Conservation (phyloP, 2,329 filamentous ascomycete species). For the Lecanoromycetidae sp. region DNA sequence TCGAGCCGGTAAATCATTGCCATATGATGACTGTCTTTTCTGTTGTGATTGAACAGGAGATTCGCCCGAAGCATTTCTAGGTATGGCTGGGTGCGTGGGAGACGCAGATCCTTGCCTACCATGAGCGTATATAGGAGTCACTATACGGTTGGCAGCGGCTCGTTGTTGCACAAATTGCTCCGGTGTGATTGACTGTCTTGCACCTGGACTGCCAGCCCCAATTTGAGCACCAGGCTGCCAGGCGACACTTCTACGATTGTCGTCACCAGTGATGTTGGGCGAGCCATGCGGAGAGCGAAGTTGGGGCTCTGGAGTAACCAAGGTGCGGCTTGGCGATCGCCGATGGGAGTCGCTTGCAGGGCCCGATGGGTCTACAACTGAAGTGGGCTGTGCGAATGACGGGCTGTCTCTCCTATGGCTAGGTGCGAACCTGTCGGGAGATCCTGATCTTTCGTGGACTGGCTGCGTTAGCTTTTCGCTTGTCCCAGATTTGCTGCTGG, state of each 20-base stretch:
- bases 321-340: slow-evolving; percentile 31
- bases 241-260: slow-evolving; percentile 51
- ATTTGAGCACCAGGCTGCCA: slow-evolving; percentile 60
- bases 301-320: slow-evolving; percentile 26
- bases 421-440: slow-evolving; percentile 6
- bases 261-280: slow-evolving; percentile 34
- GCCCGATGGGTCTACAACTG: slow-evolving; percentile 5
- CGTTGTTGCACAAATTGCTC: slow-evolving; percentile 79
- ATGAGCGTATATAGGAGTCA: slow-evolving; percentile 47
- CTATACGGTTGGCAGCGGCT: slow-evolving; percentile 36
- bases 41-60: slow-evolving; percentile 25
- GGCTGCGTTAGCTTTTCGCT: slow-evolving; percentile 39
- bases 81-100: slow-evolving; percentile 32
- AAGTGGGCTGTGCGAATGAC: neutral
- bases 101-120: slow-evolving; percentile 43
- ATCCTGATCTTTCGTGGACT: slow-evolving; percentile 20
- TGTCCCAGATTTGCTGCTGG: slow-evolving; percentile 42
- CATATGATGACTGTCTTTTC: slow-evolving; percentile 26
- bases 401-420: slow-evolving; percentile 14
- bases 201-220: slow-evolving; percentile 36
- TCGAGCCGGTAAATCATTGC: slow-evolving; percentile 31
- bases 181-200: slow-evolving; percentile 49
- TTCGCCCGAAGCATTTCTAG: slow-evolving; percentile 31
- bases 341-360: slow-evolving; percentile 13
- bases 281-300: slow-evolving; percentile 30